These are phyloP conservation scores for Mortierella sp. DNA, from an alignment of 371 early-diverging fungal genomes.

Conservation along the genomic window DNA sequence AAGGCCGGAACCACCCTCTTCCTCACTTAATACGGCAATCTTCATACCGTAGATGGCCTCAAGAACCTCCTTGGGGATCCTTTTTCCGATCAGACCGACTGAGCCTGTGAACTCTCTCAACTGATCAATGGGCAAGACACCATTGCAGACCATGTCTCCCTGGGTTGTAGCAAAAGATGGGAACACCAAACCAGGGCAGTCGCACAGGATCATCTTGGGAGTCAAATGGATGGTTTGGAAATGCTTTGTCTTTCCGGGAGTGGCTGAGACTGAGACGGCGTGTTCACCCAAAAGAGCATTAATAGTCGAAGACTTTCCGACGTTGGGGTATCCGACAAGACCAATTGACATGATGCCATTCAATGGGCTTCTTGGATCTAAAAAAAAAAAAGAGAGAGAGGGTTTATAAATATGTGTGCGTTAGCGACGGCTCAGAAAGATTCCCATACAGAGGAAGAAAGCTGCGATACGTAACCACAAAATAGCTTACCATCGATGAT, in stretches of 20 bases:
- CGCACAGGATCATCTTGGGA: slow-evolving; percentile 90
- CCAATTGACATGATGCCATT: slow-evolving; percentile 85
- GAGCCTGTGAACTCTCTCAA: slow-evolving; percentile 96
- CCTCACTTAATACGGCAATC: slow-evolving; percentile 80
- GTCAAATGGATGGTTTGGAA: slow-evolving; percentile 96
- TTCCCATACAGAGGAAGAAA: not conserved
- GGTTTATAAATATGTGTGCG: not conserved
- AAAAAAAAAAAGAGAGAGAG: not conserved
- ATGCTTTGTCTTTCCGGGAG: slow-evolving; percentile 99
- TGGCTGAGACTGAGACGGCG: slow-evolving; percentile 96
- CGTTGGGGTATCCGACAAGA: slow-evolving; percentile 99
- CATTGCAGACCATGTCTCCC: slow-evolving; percentile 99
- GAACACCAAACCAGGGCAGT: slow-evolving; percentile 99
- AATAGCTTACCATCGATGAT: slow-evolving; percentile 53
- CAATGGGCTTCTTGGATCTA: slow-evolving; percentile 59
- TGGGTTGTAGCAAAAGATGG: slow-evolving; percentile 98
- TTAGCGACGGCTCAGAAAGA: no score
- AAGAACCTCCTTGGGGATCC: slow-evolving; percentile 92
- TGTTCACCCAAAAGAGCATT: slow-evolving; percentile 98
- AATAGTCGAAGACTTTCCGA: slow-evolving; percentile 99
- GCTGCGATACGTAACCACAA: not conserved
- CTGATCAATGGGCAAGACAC: slow-evolving; percentile 99
- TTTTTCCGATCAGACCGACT: slow-evolving; percentile 80
- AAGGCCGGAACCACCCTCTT: slow-evolving; percentile 85
- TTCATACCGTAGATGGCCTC: slow-evolving; percentile 94